A percentile compares a stretch with the other conserved stretches of the same genome.
Conservation (phyloP, 805 yeast genomes). For the Candida pseudoglaebosa region DNA sequence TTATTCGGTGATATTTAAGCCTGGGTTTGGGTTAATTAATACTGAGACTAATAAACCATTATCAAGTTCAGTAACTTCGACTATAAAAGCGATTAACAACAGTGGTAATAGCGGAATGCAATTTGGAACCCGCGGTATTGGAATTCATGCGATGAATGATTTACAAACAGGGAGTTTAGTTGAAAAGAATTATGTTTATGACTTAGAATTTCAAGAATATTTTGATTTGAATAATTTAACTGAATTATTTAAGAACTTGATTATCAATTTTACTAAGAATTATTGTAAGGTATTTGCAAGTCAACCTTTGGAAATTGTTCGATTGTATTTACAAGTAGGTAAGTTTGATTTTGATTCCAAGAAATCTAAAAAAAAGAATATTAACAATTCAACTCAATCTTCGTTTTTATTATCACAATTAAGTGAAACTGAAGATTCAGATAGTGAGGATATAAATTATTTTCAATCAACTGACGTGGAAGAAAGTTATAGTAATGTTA, state of each 20-base stretch:
- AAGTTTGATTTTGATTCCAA: slow-evolving; percentile 38
- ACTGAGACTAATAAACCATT: slow-evolving; percentile 37
- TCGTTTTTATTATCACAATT: slow-evolving; percentile 1
- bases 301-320: slow-evolving; percentile 86
- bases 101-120: slow-evolving; percentile 11
- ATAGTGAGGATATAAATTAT: slow-evolving; percentile 30
- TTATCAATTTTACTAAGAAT: slow-evolving; percentile 59
- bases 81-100: slow-evolving; percentile 9
- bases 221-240: slow-evolving; percentile 56
- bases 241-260: slow-evolving; percentile 53
- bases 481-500: neutral
- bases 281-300: slow-evolving; percentile 66
- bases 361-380: slow-evolving; percentile 11
- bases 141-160: slow-evolving; percentile 14
- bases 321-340: slow-evolving; percentile 79
- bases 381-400: slow-evolving; percentile 5
- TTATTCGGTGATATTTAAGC: slow-evolving; percentile 55
- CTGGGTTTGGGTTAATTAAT: slow-evolving; percentile 58
- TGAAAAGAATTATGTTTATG: slow-evolving; percentile 46
- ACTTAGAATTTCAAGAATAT: slow-evolving; percentile 63
- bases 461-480: slow-evolving; percentile 20
- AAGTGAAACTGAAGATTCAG: slow-evolving; percentile 15
- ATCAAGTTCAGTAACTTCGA: slow-evolving; percentile 14
- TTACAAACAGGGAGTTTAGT: slow-evolving; percentile 14
- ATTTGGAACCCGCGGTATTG: slow-evolving; percentile 7